Percentiles rank a stretch among this genome's conserved stretches.
Conservation (phyloP, 371 early-diverging fungal genomes). For the Apophysomyces sp. region DNA sequence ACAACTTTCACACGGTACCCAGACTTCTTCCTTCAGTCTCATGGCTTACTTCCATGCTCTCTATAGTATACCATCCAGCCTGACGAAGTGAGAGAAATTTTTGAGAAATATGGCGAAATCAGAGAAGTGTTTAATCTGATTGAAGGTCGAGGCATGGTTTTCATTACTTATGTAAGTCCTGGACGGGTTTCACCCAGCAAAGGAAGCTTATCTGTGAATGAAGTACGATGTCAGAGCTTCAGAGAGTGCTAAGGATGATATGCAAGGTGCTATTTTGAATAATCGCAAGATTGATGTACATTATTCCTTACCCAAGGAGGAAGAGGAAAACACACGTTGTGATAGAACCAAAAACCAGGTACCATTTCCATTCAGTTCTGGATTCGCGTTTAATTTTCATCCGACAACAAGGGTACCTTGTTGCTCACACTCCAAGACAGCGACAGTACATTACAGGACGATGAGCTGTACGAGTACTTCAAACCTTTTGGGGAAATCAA, state of each 20-base stretch:
- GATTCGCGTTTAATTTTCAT: not conserved
- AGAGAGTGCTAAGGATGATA: constrained; percentile 41
- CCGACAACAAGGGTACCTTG: constrained; percentile 44
- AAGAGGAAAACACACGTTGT: constrained; percentile 45
- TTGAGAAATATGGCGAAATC: constrained; percentile 50
- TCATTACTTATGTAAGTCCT: constrained; percentile 53
- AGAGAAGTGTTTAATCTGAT: constrained; percentile 50
- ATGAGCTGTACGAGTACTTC: constrained; percentile 39
- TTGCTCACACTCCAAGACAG: constrained; percentile 44
- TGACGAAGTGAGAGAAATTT: constrained; percentile 37
- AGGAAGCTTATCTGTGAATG: not conserved
- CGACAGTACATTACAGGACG: constrained; percentile 33
- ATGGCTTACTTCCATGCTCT: not conserved
- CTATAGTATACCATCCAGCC: constrained; percentile 37
- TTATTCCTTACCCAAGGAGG: constrained; percentile 59
- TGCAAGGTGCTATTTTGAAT: constrained; percentile 37
- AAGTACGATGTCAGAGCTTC: constrained; percentile 56
- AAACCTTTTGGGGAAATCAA: constrained; percentile 50
- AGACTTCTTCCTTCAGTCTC: not conserved
- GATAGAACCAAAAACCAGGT: constrained; percentile 58
- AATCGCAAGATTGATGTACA: constrained; percentile 56
- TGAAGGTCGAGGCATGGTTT: constrained; percentile 53
- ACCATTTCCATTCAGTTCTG: not conserved
- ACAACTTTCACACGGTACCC: not conserved
- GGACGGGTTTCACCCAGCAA: not conserved